These are phyloP conservation scores for Arthroderma sp. DNA, from an alignment of 2,329 filamentous ascomycete genomes.

Conservation along the genomic window DNA sequence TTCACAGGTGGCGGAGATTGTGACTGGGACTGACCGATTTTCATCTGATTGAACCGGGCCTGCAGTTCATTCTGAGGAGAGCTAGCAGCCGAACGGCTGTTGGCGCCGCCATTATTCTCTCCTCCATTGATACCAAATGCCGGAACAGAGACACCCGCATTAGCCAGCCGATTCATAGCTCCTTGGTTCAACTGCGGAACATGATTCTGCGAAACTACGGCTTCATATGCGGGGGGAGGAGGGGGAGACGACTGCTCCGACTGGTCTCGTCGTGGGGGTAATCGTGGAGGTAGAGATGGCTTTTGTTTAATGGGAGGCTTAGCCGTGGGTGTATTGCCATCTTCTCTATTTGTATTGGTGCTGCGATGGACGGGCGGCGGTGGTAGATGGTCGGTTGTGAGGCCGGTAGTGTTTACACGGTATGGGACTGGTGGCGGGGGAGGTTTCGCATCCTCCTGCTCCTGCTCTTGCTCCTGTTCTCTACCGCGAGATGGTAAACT, in stretches of 20 bases:
- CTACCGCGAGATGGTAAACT: slow-evolving; percentile 22
- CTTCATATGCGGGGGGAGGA: slow-evolving; percentile 35
- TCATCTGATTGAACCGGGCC: slow-evolving; percentile 49
- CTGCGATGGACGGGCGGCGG: slow-evolving; percentile 50
- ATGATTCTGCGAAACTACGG: slow-evolving; percentile 19
- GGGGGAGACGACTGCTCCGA: slow-evolving; percentile 30
- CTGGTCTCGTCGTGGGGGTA: slow-evolving; percentile 53
- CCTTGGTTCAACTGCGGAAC: slow-evolving; percentile 37
- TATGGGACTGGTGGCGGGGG: slow-evolving; percentile 50
- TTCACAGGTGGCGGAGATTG: slow-evolving; percentile 16
- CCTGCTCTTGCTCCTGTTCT: slow-evolving; percentile 16
- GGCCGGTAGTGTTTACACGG: slow-evolving; percentile 54
- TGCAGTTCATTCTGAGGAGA: slow-evolving; percentile 53
- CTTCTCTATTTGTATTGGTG: slow-evolving; percentile 2
- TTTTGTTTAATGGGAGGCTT: slow-evolving; percentile 23
- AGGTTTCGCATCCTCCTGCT: slow-evolving; percentile 26
- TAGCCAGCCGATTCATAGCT: slow-evolving; percentile 53
- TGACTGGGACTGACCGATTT: slow-evolving; percentile 22
- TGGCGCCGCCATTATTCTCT: slow-evolving; percentile 19
- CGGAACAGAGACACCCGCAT: slow-evolving; percentile 65
- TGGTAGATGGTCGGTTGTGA: slow-evolving; percentile 55
- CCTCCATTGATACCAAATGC: slow-evolving; percentile 55
- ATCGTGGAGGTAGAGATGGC: slow-evolving; percentile 50
- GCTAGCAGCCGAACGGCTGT: slow-evolving; percentile 10
- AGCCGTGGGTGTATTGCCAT: slow-evolving; percentile 15